Percentiles rank a stretch among this genome's conserved stretches.
Evolutionary conservation across 2,329 filamentous ascomycete genomes (phyloP).

Genomic region (Tolypocladium inflatum): DNA sequence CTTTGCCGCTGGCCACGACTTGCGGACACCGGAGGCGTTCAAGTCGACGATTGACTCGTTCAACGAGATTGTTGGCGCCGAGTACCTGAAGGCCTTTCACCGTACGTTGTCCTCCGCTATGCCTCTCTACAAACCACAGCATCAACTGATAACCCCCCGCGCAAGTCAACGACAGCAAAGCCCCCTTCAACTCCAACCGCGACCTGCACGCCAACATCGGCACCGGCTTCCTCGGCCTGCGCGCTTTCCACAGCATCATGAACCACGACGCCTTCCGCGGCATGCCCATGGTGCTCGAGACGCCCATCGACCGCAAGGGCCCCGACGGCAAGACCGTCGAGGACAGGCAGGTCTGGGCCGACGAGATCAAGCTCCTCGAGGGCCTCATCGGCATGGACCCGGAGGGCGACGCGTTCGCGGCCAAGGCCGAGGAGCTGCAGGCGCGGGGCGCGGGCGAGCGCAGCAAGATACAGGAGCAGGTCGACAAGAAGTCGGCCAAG

Average conservation of each 20-base stretch:
- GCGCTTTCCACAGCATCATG: slow-evolving; percentile 84
- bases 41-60: slow-evolving; percentile 65
- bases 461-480: slow-evolving; percentile 66
- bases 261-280: slow-evolving; percentile 69
- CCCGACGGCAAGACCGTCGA: slow-evolving; percentile 58
- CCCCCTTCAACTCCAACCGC: slow-evolving; percentile 68
- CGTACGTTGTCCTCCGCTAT: slow-evolving; percentile 15
- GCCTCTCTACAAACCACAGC: neutral
- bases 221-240: slow-evolving; percentile 82
- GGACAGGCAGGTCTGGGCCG: slow-evolving; percentile 78
- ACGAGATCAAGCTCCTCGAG: slow-evolving; percentile 92
- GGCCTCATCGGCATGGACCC: slow-evolving; percentile 75
- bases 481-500: slow-evolving; percentile 62
- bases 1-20: slow-evolving; percentile 88
- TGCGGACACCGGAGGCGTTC: slow-evolving; percentile 68
- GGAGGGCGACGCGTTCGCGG: slow-evolving; percentile 61
- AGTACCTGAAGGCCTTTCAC: slow-evolving; percentile 79
- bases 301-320: slow-evolving; percentile 71
- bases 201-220: slow-evolving; percentile 96
- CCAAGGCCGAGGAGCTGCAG: slow-evolving; percentile 55
- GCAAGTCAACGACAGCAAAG: slow-evolving; percentile 85
- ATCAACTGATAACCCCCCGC: neutral
- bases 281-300: slow-evolving; percentile 89
- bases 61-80: slow-evolving; percentile 63
- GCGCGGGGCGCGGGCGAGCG: slow-evolving; percentile 62